Evolutionary conservation across 768 basidiomycete genomes (phyloP), one percentile per base, ranked within the genome.

Genomic region (Suillus cothurnatus): DNA sequence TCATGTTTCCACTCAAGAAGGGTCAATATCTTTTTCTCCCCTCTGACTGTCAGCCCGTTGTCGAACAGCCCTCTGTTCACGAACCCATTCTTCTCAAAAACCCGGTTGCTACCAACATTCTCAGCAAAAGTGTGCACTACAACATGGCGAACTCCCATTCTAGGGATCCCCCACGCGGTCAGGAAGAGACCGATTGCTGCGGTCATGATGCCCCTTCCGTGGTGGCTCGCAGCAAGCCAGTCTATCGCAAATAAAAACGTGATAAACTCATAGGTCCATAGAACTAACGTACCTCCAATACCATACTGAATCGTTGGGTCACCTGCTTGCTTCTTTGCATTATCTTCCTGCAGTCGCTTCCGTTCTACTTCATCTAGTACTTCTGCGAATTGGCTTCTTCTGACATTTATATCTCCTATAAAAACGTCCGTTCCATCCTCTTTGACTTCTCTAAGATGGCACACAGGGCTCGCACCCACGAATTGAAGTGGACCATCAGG

Each of bases 171-270:
- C 90, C 91, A 91, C 14, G 81, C 71, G 19, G 82, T 71, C 53
- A 92, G 61, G 38, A 93, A 58, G 6, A 82, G 82, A 9, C 74
- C 75, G 34, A 93, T 71, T 0, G 84, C 89, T n/a, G 84, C 85
- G 26, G 84, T 83, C 92, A 92, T 92, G 67, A 93, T 91, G 0
- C 91, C 90, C 68, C 77, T 81, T 38, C 89, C 81, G 65, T 91
- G 90, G 70, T 89, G 84, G 41, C 82, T 83, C 19, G 86, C 80
- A 6, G 81, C 83, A 49, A 92, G 74, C 67, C 82, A 90, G 71
- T 89, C 90, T 90, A 70, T n/a, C 28, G 6, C 38, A 32, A 5
- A 23, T 26, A 28, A 39, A 31, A 36, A n/a, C 11, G 19, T 23
- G 15, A 57, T 23, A 19, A 12, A 28, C 23, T 49, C 6, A 31